Evolutionary conservation across 208 protist genomes (phyloP), one percentile per base, ranked within the genome.

Genomic region (Vickermania spadyakhi): DNA sequence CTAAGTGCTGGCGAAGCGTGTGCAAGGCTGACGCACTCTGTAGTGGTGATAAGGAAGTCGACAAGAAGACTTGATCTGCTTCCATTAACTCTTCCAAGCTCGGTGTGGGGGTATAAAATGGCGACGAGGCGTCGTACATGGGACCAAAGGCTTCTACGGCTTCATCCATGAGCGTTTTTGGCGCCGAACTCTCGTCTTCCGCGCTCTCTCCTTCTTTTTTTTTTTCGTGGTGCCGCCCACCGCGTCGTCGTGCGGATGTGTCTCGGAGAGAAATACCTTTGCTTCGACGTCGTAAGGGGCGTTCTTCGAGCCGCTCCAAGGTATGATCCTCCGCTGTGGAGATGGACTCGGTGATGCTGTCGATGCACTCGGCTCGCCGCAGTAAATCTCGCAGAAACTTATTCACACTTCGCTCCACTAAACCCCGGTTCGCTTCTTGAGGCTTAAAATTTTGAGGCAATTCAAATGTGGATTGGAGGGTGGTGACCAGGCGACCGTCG

Each of bases 21-120:
- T 91, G 73, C 51, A 96, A 62, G 2, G 90, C 90, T 0, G 84
- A 74, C n/a, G 86, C 74, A 41, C 81, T 89, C 70, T 96, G 85
- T 49, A 91, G 59, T n/a, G 90, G 90, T 7, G 83, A 90, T 4
- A 96, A 67, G 22, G 71, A 72, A 21, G 74, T 74, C 26, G 79
- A 56, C 66, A 96, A 93, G 28, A 94, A 72, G 31, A 96, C 64
- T 56, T 91, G 85, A 60, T 96, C 90, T 1, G 83, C 85, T 41
- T 96, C 90, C 68, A 96, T 93, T 22, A 96, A 73, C 68, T 96
- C 90, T 62, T 94, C 86, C 2, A 96, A 58, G 1, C 79, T 87
- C 13, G 90, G 90, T 11, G 71, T 70, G 0, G 69, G 76, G 3
- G 85, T 91, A 18, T 45, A 45, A 18, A n/a, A 45, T 7, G 36